Evolutionary conservation across 2,329 filamentous ascomycete species (phyloP), one percentile per base, ranked within the genome.

Genomic region (Colletotrichum caudatum): DNA sequence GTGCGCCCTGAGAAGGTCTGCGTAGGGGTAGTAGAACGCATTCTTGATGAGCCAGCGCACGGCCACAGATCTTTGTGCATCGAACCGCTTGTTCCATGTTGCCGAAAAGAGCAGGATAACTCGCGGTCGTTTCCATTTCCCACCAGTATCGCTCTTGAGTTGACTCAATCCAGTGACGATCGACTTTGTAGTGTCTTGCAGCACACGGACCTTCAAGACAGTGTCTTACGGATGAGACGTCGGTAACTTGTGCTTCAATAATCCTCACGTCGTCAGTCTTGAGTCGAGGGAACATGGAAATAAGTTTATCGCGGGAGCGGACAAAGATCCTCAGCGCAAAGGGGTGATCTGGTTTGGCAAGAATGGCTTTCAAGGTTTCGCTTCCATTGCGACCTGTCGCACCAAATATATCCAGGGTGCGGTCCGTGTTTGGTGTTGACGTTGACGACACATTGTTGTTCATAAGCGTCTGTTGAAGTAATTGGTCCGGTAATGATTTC

Each of bases 301-400:
- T 14, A 3, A 72, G 66, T 48, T 69, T 69, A 2, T 35, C 39
- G 35, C 54, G 56, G 2, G 66, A 72, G 20, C 69, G 65, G 5
- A 72, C 54, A 6, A 69, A 64, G 33, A 72, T 44, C n/a, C 48
- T 64, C 8, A 69, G n/a, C 7, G 5, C n/a, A 16, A 60, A 59
- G 16, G 59, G 39, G 16, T 35, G 48, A 3, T 35, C 33, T 2
- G 53, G 29, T 5, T 64, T 72, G 23, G 53, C 33, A 8, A 72
- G 59, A 16, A 72, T 46, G 54, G 46, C 39, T 26, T 72, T 64
- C 16, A 72, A 54, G 1, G 66, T 64, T 35, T 72, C 69, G 48
- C 69, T 64, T 33, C 69, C 69, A 18, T 65, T 69, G 20, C 60
- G 44, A 11, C 69, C 69, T 20, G 69, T 72, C n/a, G 69, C 69